Conservation (phyloP, 2,329 filamentous ascomycete genomes). For the Alternaria sp. region DNA sequence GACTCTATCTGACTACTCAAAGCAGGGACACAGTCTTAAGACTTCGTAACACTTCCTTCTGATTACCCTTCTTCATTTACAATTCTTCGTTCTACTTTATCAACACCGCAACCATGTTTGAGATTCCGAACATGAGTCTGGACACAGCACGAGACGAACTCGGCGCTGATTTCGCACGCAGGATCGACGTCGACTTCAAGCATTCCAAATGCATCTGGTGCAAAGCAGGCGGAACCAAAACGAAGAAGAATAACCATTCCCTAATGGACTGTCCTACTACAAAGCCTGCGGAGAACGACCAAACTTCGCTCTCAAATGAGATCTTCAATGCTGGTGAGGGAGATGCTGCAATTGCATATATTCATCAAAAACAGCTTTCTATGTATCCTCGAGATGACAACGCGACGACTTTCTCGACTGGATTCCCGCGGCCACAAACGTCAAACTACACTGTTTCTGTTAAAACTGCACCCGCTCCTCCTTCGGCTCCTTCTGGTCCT, state of each 20-base stretch:
- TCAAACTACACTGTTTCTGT: neutral
- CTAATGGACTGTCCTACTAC: neutral
- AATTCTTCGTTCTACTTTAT: neutral
- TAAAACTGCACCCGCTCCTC: neutral
- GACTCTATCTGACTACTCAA: neutral
- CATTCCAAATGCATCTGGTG: neutral
- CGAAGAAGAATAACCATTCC: neutral
- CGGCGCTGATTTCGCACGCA: neutral
- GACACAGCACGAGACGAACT: neutral
- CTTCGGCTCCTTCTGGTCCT: neutral
- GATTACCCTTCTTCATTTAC: neutral
- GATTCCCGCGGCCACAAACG: neutral
- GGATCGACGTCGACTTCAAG: neutral
- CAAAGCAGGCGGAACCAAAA: neutral
- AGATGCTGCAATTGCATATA: neutral
- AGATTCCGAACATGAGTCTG: neutral
- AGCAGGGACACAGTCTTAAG: neutral
- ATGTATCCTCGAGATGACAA: neutral
- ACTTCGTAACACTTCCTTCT: neutral
- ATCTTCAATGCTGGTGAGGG: neutral
- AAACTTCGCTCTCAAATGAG: neutral
- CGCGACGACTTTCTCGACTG: neutral
- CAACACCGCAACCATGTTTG: neutral
- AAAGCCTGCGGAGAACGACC: neutral
- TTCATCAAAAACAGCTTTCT: neutral